Evolutionary conservation across 116 monocot species (phyloP).

Genomic region (Papilionanthe hybrid): DNA sequence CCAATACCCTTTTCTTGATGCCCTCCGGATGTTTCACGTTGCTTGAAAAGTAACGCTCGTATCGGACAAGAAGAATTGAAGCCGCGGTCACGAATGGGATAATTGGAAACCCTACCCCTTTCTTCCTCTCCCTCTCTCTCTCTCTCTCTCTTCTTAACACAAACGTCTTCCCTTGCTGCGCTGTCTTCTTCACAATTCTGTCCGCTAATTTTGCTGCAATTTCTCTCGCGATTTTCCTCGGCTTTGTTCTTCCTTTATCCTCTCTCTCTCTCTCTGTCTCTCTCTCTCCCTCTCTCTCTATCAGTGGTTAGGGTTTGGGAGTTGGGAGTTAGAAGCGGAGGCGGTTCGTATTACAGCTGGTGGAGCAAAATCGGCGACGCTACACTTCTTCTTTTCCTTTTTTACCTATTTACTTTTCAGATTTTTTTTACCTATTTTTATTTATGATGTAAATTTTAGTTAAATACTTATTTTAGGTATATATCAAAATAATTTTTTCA

Average conservation of each 20-base stretch:
- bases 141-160: not conserved
- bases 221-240: not conserved
- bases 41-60: not conserved
- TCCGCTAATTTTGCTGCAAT: not conserved
- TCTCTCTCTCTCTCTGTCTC: no score
- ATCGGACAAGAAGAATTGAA: not conserved
- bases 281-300: not conserved
- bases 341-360: constrained; percentile 8
- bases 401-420: not conserved
- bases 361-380: constrained; percentile 8
- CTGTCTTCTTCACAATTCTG: not conserved
- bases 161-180: not conserved
- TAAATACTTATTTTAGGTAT: no score
- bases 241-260: not conserved
- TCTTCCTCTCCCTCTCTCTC: not conserved
- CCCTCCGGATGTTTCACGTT: not conserved
- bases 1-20: not conserved
- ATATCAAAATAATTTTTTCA: no score
- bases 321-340: not conserved
- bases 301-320: constrained; percentile 9
- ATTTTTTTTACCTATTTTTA: not conserved
- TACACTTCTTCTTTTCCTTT: not conserved
- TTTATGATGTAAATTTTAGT: no score
- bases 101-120: not conserved
- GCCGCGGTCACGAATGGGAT: not conserved